Evolutionary conservation across 345 rosid species (phyloP), one percentile per base, ranked within the genome.

Genomic region (Cardamine occulta): DNA sequence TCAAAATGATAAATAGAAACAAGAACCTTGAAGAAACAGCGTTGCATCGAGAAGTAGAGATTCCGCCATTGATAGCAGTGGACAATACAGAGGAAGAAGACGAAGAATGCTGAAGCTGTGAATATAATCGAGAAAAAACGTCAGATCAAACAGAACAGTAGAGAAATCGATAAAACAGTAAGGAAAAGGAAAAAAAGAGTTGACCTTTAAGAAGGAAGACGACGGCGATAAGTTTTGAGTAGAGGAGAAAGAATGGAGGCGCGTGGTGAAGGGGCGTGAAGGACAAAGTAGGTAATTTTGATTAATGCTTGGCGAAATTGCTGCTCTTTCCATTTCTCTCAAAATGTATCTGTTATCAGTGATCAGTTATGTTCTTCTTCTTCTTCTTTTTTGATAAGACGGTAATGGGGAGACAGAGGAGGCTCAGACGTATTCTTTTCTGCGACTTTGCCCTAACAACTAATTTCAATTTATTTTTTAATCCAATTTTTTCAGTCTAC

Each of bases 291-390:
- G 78, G 84, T 58, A 78, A 70, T 75, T 83, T 23, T 84, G 84
- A 29, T 74, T 85, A 23, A 82, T 68, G 45, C 72, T 82, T 0
- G 83, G 68, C 0, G 77, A 49, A 24, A 80, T 78, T 19, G 87
- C 85, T 51, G 73, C 70, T 69, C 76, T 77, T 84, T 90, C 96
- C 97, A 92, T 92, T 54, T 53, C 7, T 42, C 31, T 39, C 1
- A 23, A 23, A 57, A 34, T 26, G 72, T 31, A 6, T 31, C 5
- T 34, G 42, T n/a, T 34, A 40, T n/a, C 55, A 14, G 42, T n/a
- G 24, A 40, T n/a, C 55, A 14, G 58, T 37, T 28, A 12, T 14
- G 15, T 8, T 59, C 23, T 48, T 66, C 57, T 47, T 66, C 59
- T 45, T 56, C 44, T 57, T 21, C 59, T 14, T 63, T 37, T 18